Conservation (phyloP, 225 moss, liverwort and hornwort genomes). For the Takakia lepidozioides region DNA sequence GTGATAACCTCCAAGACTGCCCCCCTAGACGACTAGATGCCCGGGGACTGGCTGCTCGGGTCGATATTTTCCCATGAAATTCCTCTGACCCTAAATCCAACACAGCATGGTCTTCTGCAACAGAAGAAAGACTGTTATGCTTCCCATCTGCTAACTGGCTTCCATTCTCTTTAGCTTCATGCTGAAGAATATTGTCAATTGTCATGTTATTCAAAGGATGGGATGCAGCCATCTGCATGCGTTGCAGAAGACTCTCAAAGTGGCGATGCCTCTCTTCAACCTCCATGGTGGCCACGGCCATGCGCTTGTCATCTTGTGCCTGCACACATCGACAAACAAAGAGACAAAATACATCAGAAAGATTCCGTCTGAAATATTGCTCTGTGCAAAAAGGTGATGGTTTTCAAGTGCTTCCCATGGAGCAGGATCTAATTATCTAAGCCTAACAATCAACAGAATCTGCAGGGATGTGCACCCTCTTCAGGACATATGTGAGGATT, state of each 20-base stretch:
- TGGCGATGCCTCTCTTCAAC: conserved; percentile 61
- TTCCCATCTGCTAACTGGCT: conserved; percentile 23
- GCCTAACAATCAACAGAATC: too few species aligned
- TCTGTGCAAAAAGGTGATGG: neutral
- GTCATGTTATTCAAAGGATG: conserved; percentile 34
- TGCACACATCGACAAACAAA: conserved; percentile 10
- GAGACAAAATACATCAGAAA: conserved; percentile 1
- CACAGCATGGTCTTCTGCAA: conserved; percentile 39
- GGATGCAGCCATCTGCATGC: conserved; percentile 24
- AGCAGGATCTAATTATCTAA: neutral
- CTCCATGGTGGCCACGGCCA: conserved; percentile 29
- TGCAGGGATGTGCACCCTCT: too few species aligned
- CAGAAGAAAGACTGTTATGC: conserved; percentile 29
- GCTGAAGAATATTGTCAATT: conserved; percentile 37
- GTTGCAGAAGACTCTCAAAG: conserved; percentile 48
- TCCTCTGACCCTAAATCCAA: conserved; percentile 7
- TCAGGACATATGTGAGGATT: too few species aligned
- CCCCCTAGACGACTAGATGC: conserved; percentile 4
- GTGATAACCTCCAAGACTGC: conserved; percentile 15
- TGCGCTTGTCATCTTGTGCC: conserved; percentile 63
- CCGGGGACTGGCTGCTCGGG: too few species aligned
- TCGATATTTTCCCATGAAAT: neutral
- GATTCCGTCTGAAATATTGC: neutral
- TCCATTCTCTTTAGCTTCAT: conserved; percentile 34
- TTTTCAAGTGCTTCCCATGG: conserved; percentile 7